Evolutionary conservation across 1,284 basidiomycete genomes (phyloP), one percentile per base, ranked within the genome.

Genomic region (Golubevia sp.): DNA sequence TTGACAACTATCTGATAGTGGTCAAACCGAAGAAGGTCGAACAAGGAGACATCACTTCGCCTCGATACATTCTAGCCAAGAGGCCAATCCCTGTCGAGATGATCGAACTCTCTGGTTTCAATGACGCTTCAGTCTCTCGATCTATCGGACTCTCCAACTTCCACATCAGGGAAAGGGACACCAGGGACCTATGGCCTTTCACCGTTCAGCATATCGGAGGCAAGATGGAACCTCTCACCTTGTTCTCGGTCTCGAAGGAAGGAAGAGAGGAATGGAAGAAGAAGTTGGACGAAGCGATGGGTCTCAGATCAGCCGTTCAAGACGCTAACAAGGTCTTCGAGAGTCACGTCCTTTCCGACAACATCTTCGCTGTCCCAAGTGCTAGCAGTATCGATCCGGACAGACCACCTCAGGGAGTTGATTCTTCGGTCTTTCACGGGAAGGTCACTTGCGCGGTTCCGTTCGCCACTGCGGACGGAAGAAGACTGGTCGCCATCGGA

Each of bases 201-300:
- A 71, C 71, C 8, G 67, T 82, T 44, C 67, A 66, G 26, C 78
- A 79, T 60, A 55, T 74, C 23, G 72, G 72, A 15, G 69, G 70
- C 38, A 68, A 70, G 55, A 64, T 70, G 24, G 76, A 77, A 56
- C 71, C 78, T 2, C 61, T 79, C 24, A 91, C 91, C 0, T 85
- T 98, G 4, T 98, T 92, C 84, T 91, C 93, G 0, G 93, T 97
- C 65, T 89, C 90, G 0, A 86, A 88, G 6, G 87, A 88, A n/a
- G 87, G 88, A 2, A 89, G 95, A 1, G 81, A 86, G 15, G 92
- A 94, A 65, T 99, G 97, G 97, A 91, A 91, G 78, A 87, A 89
- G 74, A 94, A 93, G 85, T 85, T 98, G 11, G 90, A 93, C 65
- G 92, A 96, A 83, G 94, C 94, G 6, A 88, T 93, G 59, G 91